Percentiles rank a stretch among this genome's conserved stretches.
Conservation (phyloP, 257 asterid genomes). For the Plantago elongata region DNA sequence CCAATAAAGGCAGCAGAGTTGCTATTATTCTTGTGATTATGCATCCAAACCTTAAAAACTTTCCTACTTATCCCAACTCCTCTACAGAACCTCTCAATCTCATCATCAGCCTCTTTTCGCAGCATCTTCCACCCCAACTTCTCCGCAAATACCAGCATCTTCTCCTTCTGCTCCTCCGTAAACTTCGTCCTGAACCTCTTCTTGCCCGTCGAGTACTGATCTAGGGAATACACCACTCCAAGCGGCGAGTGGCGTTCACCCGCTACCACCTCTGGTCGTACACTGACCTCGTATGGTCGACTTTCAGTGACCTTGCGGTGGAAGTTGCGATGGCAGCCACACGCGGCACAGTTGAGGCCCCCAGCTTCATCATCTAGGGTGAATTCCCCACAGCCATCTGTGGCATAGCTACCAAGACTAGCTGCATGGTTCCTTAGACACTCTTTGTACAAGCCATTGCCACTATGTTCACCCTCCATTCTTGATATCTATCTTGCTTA, state of each 20-base stretch:
- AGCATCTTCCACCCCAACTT: conserved; percentile 65
- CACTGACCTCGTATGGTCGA: conserved; percentile 10
- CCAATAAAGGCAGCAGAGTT: conserved; percentile 30
- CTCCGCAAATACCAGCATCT: conserved; percentile 64
- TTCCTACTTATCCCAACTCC: conserved; percentile 58
- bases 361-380: conserved; percentile 24
- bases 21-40: conserved; percentile 53
- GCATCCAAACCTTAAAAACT: conserved; percentile 86
- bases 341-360: conserved; percentile 53
- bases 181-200: conserved; percentile 66
- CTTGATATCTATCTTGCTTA: conserved; percentile 14
- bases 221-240: conserved; percentile 20
- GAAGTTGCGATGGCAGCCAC: conserved; percentile 75
- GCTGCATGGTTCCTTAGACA: conserved; percentile 78
- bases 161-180: conserved; percentile 60
- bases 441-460: conserved; percentile 40
- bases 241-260: not conserved
- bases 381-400: conserved; percentile 82
- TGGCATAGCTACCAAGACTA: conserved; percentile 72
- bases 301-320: conserved; percentile 41
- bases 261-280: conserved; percentile 15
- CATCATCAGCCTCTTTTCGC: conserved; percentile 54
- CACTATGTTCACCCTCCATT: conserved; percentile 44
- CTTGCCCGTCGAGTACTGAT: conserved; percentile 38
- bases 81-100: conserved; percentile 59